Evolutionary conservation across 148 eudicot genomes (phyloP).

Genomic region (Heliosperma pusillum): DNA sequence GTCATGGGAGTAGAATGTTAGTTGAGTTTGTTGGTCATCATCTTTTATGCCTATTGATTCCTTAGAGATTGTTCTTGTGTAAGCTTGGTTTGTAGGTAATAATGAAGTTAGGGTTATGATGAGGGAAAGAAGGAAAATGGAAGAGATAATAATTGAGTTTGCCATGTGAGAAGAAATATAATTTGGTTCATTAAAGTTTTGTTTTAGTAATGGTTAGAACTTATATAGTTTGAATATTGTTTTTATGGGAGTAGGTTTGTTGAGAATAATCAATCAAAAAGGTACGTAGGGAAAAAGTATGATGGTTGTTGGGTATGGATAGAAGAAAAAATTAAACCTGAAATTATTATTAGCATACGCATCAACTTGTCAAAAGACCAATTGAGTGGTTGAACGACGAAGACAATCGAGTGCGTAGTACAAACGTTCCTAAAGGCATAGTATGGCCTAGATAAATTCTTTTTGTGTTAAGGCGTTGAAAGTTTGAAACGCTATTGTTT

Average conservation of each 20-base stretch:
- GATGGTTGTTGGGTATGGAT: neutral
- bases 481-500: too few relatives aligned
- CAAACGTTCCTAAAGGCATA: too few relatives aligned
- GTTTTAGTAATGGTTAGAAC: neutral
- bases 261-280: neutral
- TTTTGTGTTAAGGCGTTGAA: too few relatives aligned
- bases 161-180: slow-evolving; percentile 10
- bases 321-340: neutral
- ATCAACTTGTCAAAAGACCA: neutral
- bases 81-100: slow-evolving; percentile 18
- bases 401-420: too few relatives aligned
- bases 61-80: slow-evolving; percentile 10
- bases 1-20: slow-evolving; percentile 31
- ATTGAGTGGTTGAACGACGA: too few relatives aligned
- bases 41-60: slow-evolving; percentile 26
- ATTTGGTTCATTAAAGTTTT: neutral
- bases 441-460: too few relatives aligned
- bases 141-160: neutral
- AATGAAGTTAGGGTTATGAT: slow-evolving; percentile 5
- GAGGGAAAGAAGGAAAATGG: slow-evolving; percentile 3
- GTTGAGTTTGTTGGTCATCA: slow-evolving; percentile 20
- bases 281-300: too few relatives aligned
- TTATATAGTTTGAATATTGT: slow-evolving; percentile 15
- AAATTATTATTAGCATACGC: neutral
- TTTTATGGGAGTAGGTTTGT: slow-evolving; percentile 14